Base-by-base conservation (phyloP, 2,329 filamentous ascomycete species). In the Cladosporium sp. region DNA sequence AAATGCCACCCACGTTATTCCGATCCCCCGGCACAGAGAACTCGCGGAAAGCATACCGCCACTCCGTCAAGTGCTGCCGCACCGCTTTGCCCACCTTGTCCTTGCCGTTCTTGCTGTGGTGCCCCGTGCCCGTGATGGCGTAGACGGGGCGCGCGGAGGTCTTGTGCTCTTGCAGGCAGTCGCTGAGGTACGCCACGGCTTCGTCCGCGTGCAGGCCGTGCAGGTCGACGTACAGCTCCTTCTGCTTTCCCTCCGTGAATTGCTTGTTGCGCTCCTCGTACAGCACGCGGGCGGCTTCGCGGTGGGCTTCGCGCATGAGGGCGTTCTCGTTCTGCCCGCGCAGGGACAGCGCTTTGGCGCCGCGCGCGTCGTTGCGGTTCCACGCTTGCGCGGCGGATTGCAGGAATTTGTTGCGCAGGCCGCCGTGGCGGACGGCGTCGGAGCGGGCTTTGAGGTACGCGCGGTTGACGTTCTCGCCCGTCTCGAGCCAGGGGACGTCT, bases 121-220 rank as follows among this genome's bases (percentile, higher is more conserved):
- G 91, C 3, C 92, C 93, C 1, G 92, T 97, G 39, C 93, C 93
- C 1, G 91, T 96, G 67, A 99, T 97, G 58, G 91, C 91, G 67
- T 97, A 99, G 37, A 99, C 80, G 2, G 92, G 88, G 18, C 84
- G 80, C 4, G 75, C 71, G 30, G 78, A 79, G 59, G 87, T 83
- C 58, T 82, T 80, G 64, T 96, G 93, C 64, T 95, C 89, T 55
- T 91, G 76, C 18, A 99, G 82, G 36, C 95, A 87, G 56, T 86
- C 85, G 68, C 93, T 89, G 3, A 99, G 80, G 62, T 97, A 97
- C 58, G 93, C 88, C 36, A 97, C 89, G 4, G 92, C 93, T 74
- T 99, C 93, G 64, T 97, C 92, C 0, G 93, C 90, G 64, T 97
- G 93, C n/a, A 99, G 80, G n/a, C 93, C 93, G 69, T 99, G 93